These are phyloP conservation scores for Globisporangium lucens DNA, from an alignment of 352 stramenopile genomes.

Conservation along the genomic window DNA sequence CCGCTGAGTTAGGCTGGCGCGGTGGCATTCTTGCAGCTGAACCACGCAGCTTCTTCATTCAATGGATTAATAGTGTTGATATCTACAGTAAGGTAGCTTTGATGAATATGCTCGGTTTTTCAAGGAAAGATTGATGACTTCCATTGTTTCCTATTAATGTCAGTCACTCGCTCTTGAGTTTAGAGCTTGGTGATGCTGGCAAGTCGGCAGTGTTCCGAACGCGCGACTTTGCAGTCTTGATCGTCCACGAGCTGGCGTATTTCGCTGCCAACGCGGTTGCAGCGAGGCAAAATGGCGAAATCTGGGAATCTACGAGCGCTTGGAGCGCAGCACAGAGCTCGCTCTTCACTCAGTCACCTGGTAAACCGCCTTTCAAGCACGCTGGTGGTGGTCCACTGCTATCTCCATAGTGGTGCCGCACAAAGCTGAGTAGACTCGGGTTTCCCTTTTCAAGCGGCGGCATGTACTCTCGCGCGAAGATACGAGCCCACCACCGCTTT, in stretches of 20 bases:
- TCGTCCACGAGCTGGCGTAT: background rate
- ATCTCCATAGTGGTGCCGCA: constrained; percentile 31
- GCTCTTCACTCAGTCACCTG: too few species aligned
- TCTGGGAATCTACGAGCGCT: background rate
- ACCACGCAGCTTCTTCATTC: too few species aligned
- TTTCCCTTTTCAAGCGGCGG: constrained; percentile 42
- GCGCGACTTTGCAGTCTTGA: background rate
- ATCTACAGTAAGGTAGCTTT: too few species aligned
- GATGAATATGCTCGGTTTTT: too few species aligned
- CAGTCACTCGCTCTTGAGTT: background rate
- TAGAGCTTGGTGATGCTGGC: background rate
- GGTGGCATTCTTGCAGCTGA: too few species aligned
- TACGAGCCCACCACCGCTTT: constrained; percentile 42
- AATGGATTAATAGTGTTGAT: too few species aligned
- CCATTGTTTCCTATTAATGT: background rate
- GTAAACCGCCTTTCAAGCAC: background rate
- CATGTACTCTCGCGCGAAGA: constrained; percentile 36
- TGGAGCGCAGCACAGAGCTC: background rate
- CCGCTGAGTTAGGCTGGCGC: too few species aligned
- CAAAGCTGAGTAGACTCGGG: constrained; percentile 38
- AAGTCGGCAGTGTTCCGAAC: background rate
- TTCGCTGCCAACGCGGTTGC: background rate
- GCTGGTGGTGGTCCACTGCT: background rate
- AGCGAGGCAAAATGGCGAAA: constrained; percentile 7
- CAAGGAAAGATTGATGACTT: too few species aligned